phyloP scores from a whole-genome alignment of 2,329 filamentous ascomycete species.

The Westerdykella ornata region DNA sequence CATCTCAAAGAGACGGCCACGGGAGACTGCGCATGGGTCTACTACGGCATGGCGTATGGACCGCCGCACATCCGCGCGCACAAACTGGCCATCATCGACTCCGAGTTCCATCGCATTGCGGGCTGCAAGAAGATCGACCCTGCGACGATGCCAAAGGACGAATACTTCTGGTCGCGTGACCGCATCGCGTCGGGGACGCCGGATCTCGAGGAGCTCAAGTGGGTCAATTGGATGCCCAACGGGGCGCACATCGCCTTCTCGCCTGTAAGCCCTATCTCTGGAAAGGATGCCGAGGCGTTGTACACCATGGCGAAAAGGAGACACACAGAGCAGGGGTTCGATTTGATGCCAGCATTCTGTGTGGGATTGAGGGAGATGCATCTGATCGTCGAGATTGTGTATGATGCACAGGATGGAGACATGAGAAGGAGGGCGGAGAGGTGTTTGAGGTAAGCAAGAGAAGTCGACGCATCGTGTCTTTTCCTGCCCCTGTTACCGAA shows the following conservation, averaged over 20 bases:
- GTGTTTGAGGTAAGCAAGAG: slow-evolving; percentile 11
- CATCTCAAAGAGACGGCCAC: slow-evolving; percentile 10
- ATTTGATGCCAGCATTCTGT: slow-evolving; percentile 21
- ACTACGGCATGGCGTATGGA: slow-evolving; percentile 19
- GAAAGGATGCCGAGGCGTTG: slow-evolving; percentile 37
- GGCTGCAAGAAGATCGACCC: slow-evolving; percentile 13
- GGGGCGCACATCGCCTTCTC: slow-evolving; percentile 42
- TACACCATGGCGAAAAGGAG: slow-evolving; percentile 26
- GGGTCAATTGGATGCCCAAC: slow-evolving; percentile 39
- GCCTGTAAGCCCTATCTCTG: slow-evolving; percentile 43
- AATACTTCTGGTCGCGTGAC: slow-evolving; percentile 18
- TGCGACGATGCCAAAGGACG: slow-evolving; percentile 10
- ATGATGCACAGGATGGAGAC: slow-evolving; percentile 19
- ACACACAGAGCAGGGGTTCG: slow-evolving; percentile 16
- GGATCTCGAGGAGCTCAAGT: slow-evolving; percentile 35
- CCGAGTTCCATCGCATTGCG: slow-evolving; percentile 12
- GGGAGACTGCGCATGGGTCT: slow-evolving; percentile 16
- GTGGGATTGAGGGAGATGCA: slow-evolving; percentile 40
- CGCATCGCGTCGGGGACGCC: slow-evolving; percentile 16
- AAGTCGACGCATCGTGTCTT: too few relatives aligned
- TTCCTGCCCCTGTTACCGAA: too few relatives aligned
- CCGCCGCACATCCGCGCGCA: slow-evolving; percentile 11
- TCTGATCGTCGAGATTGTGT: slow-evolving; percentile 32
- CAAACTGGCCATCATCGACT: slow-evolving; percentile 14
- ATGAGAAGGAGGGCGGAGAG: slow-evolving; percentile 19